phyloP scores from a whole-genome alignment of 352 stramenopile genomes.

The Saprolegnia parasitica region DNA sequence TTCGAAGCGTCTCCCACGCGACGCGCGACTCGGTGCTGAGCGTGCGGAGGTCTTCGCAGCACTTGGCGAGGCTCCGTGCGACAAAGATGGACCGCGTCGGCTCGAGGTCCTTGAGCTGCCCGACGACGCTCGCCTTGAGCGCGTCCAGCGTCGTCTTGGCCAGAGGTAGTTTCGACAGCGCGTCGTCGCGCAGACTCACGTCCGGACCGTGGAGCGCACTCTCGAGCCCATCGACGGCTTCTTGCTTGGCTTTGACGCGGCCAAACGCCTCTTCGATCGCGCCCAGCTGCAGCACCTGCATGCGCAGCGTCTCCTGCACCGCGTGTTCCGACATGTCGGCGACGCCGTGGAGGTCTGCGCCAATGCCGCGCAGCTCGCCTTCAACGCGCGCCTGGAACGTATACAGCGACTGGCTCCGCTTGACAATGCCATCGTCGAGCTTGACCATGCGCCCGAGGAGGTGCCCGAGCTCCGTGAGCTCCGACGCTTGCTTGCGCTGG shows the following conservation, averaged over 20 bases:
- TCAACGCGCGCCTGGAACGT: conserved; percentile 1
- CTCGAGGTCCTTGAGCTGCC: conserved; percentile 57
- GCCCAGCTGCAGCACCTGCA: conserved; percentile 71
- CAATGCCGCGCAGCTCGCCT: conserved; percentile 9
- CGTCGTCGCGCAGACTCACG: not conserved
- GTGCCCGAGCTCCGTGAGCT: conserved; percentile 68
- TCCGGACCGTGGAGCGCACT: conserved; percentile 3
- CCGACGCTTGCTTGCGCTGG: conserved; percentile 55
- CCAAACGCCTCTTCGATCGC: conserved; percentile 70
- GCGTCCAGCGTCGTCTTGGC: conserved; percentile 5
- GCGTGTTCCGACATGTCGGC: conserved; percentile 50
- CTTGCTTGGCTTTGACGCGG: conserved; percentile 35
- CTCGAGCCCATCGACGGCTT: not conserved
- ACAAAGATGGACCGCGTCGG: conserved; percentile 62
- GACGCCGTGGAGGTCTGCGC: not conserved
- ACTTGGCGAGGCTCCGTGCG: conserved; percentile 58
- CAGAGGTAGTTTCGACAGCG: not conserved
- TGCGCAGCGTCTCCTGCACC: conserved; percentile 67
- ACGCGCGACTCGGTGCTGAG: conserved; percentile 63
- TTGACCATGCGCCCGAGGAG: conserved; percentile 66
- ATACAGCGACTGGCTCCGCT: conserved; percentile 29
- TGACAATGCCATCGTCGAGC: conserved; percentile 49
- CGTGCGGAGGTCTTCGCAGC: conserved; percentile 67
- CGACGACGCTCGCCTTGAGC: conserved; percentile 31
- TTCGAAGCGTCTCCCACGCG: conserved; percentile 42